Conservation (phyloP, 805 yeast genomes). For the Naumovozyma castellii region DNA sequence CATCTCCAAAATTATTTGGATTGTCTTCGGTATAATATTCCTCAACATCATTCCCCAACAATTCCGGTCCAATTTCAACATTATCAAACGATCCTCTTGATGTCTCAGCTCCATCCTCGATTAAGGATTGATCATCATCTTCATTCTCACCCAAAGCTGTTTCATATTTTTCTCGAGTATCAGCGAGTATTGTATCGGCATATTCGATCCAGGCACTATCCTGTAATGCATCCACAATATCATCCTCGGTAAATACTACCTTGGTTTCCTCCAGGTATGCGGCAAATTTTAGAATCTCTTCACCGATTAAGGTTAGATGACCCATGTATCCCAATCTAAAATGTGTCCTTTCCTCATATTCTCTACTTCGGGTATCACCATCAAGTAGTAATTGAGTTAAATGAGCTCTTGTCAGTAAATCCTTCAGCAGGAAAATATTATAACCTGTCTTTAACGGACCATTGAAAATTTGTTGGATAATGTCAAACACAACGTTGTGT, state of each 20-base stretch:
- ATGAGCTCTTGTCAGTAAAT: slow-evolving; percentile 48
- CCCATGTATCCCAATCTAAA: slow-evolving; percentile 94
- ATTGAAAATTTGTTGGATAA: slow-evolving; percentile 72
- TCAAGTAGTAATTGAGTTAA: slow-evolving; percentile 56
- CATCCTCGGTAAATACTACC: slow-evolving; percentile 19
- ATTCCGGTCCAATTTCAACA: slow-evolving; percentile 5
- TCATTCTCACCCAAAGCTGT: slow-evolving; percentile 75
- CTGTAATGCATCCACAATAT: slow-evolving; percentile 19
- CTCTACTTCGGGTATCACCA: slow-evolving; percentile 52
- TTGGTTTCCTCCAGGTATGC: slow-evolving; percentile 34
- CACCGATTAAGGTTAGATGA: slow-evolving; percentile 84
- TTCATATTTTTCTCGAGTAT: slow-evolving; percentile 88
- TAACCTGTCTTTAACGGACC: slow-evolving; percentile 67
- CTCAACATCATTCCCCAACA: slow-evolving; percentile 16
- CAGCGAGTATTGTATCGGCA: slow-evolving; percentile 72
- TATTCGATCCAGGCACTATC: slow-evolving; percentile 61
- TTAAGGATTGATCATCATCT: slow-evolving; percentile 31
- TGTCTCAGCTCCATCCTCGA: slow-evolving; percentile 27
- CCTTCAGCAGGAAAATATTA: slow-evolving; percentile 52
- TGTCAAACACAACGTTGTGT: slow-evolving; percentile 78
- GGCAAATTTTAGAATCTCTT: slow-evolving; percentile 85
- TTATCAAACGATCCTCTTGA: slow-evolving; percentile 5
- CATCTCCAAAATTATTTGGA: slow-evolving; percentile 8
- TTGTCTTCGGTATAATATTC: background rate
- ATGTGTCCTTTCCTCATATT: slow-evolving; percentile 49